These are phyloP conservation scores for Globisporangium irregulare DNA, from an alignment of 352 stramenopile species.

Conservation along the genomic window DNA sequence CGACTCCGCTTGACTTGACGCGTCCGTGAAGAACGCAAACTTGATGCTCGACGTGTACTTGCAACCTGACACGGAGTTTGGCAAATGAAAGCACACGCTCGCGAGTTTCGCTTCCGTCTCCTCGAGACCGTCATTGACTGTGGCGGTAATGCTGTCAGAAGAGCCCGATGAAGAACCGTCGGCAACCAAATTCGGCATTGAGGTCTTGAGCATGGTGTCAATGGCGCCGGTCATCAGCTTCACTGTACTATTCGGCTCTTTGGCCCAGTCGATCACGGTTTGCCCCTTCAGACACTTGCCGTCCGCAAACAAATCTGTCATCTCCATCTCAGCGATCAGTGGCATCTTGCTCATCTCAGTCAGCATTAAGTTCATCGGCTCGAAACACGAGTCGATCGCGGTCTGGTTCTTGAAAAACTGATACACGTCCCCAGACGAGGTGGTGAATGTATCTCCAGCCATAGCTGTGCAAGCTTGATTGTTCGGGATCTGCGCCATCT, in stretches of 20 bases:
- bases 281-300: conserved; percentile 19
- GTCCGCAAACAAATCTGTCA: conserved; percentile 3
- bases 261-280: conserved; percentile 12
- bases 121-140: conserved; percentile 14
- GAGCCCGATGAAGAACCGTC: conserved; percentile 5
- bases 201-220: conserved; percentile 11
- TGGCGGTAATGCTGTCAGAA: neutral
- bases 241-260: conserved; percentile 7
- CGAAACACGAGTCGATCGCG: conserved; percentile 34
- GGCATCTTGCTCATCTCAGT: conserved; percentile 31
- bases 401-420: conserved; percentile 29
- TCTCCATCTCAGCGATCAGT: conserved; percentile 17
- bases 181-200: neutral
- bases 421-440: conserved; percentile 21
- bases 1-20: neutral
- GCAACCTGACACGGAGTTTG: conserved; percentile 15
- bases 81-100: conserved; percentile 14
- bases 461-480: conserved; percentile 32
- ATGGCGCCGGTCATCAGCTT: conserved; percentile 9
- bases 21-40: conserved; percentile 13
- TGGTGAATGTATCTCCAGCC: conserved; percentile 29
- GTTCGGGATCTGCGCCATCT: conserved; percentile 33
- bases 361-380: conserved; percentile 33
- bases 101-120: conserved; percentile 6
- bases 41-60: conserved; percentile 15